Conservation (phyloP, 371 early-diverging fungal genomes). For the Mucor saturninus region DNA sequence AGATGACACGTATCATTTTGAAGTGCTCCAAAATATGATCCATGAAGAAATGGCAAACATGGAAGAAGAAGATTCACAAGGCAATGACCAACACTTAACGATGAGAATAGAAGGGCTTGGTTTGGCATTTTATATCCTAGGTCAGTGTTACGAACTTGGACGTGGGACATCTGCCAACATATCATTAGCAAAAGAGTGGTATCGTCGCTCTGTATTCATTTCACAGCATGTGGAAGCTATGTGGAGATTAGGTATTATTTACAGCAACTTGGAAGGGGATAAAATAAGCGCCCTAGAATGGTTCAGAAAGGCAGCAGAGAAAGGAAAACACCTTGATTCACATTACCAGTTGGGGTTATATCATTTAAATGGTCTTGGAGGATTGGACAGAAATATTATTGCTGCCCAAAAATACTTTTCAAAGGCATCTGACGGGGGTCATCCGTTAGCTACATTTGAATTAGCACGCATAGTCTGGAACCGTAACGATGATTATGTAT, state of each 20-base stretch:
- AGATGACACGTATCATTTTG: background rate
- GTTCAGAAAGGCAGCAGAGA: constrained; percentile 39
- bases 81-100: background rate
- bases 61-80: background rate
- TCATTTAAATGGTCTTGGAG: constrained; percentile 35
- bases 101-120: constrained; percentile 14
- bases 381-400: constrained; percentile 27
- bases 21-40: background rate
- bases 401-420: constrained; percentile 38
- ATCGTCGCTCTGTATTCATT: constrained; percentile 10
- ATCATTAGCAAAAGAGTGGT: constrained; percentile 14
- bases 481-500: constrained; percentile 17
- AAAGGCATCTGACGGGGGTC: constrained; percentile 37
- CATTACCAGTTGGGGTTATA: constrained; percentile 39
- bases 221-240: constrained; percentile 30
- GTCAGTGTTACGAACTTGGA: constrained; percentile 32
- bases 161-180: constrained; percentile 9
- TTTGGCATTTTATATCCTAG: constrained; percentile 25
- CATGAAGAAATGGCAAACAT: background rate
- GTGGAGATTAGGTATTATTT: constrained; percentile 31
- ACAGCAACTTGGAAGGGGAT: constrained; percentile 23
- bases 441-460: constrained; percentile 35
- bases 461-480: constrained; percentile 37
- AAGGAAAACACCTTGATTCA: constrained; percentile 31
- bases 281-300: constrained; percentile 30